Evolutionary conservation across 1,284 basidiomycete species (phyloP).

Genomic region (Leccinum pachyderme): DNA sequence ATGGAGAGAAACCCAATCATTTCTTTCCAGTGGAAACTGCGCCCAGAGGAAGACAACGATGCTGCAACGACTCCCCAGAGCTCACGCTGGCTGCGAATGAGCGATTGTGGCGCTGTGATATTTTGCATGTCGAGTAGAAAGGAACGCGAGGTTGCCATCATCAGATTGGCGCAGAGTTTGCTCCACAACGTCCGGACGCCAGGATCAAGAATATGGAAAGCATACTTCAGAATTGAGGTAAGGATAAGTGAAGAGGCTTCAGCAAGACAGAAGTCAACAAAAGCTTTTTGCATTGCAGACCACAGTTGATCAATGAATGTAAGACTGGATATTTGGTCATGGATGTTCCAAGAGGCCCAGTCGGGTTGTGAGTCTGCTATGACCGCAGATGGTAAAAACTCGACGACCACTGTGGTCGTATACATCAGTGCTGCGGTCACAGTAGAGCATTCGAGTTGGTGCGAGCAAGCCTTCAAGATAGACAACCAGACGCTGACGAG

Average conservation of each 20-base stretch:
- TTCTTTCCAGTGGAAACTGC: slow-evolving; percentile 35
- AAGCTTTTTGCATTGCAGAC: slow-evolving; percentile 48
- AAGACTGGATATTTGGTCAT: slow-evolving; percentile 39
- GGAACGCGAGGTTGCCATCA: slow-evolving; percentile 29
- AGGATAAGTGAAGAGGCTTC: slow-evolving; percentile 45
- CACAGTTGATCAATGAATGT: slow-evolving; percentile 43
- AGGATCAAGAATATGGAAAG: slow-evolving; percentile 39
- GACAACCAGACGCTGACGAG: slow-evolving; percentile 49
- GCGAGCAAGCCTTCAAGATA: slow-evolving; percentile 48
- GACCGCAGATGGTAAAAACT: slow-evolving; percentile 23
- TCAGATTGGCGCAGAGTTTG: slow-evolving; percentile 43
- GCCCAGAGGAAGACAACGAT: slow-evolving; percentile 15
- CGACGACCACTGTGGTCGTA: slow-evolving; percentile 21
- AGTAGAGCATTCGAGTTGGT: slow-evolving; percentile 39
- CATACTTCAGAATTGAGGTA: slow-evolving; percentile 38
- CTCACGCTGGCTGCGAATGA: slow-evolving; percentile 25
- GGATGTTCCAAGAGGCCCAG: slow-evolving; percentile 29
- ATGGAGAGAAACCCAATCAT: slow-evolving; percentile 43
- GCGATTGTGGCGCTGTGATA: slow-evolving; percentile 10
- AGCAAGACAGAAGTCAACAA: slow-evolving; percentile 38
- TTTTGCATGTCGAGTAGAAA: slow-evolving; percentile 21
- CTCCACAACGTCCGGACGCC: slow-evolving; percentile 44
- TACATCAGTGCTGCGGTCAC: slow-evolving; percentile 32
- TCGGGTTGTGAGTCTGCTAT: slow-evolving; percentile 8
- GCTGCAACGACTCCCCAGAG: slow-evolving; percentile 35